These are phyloP conservation scores for Monosporascus sp. DNA, from an alignment of 2,329 filamentous ascomycete species.

Conservation along the genomic window DNA sequence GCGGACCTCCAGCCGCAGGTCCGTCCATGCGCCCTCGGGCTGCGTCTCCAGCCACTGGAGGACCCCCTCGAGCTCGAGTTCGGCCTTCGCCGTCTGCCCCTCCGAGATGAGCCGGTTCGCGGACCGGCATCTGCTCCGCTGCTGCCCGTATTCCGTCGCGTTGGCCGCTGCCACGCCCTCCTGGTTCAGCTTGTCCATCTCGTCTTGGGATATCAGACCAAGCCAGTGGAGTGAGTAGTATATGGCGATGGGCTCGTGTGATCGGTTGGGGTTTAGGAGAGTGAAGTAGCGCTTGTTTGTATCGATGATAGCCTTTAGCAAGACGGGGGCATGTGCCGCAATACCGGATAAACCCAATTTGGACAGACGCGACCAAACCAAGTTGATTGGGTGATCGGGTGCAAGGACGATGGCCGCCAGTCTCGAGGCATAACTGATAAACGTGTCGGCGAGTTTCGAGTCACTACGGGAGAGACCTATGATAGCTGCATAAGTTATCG, in stretches of 20 bases:
- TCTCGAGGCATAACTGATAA: constrained; percentile 21
- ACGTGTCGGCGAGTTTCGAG: constrained; percentile 16
- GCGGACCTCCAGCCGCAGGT: constrained; percentile 1
- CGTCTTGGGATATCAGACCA: not conserved
- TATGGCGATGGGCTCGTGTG: not conserved
- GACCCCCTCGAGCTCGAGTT: not conserved
- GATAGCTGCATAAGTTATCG: constrained; percentile 24
- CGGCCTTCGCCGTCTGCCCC: not conserved
- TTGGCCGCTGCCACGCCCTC: not conserved
- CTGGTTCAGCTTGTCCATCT: constrained; percentile 5
- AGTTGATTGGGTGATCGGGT: constrained; percentile 20
- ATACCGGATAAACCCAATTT: not conserved
- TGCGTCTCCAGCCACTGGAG: constrained; percentile 1
- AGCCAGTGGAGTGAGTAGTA: constrained; percentile 2
- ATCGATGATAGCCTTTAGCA: constrained; percentile 2
- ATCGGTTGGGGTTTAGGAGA: not conserved
- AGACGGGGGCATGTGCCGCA: not conserved
- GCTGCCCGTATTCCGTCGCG: not conserved
- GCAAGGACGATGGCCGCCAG: constrained; percentile 20
- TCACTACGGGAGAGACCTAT: constrained; percentile 20
- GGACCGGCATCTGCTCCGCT: not conserved
- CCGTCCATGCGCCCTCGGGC: not conserved
- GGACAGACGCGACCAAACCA: constrained; percentile 17
- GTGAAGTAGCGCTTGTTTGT: constrained; percentile 1
- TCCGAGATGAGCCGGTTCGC: not conserved